phyloP scores from a whole-genome alignment of 495 filamentous ascomycete genomes.

The Astrocystis sublimbata region DNA sequence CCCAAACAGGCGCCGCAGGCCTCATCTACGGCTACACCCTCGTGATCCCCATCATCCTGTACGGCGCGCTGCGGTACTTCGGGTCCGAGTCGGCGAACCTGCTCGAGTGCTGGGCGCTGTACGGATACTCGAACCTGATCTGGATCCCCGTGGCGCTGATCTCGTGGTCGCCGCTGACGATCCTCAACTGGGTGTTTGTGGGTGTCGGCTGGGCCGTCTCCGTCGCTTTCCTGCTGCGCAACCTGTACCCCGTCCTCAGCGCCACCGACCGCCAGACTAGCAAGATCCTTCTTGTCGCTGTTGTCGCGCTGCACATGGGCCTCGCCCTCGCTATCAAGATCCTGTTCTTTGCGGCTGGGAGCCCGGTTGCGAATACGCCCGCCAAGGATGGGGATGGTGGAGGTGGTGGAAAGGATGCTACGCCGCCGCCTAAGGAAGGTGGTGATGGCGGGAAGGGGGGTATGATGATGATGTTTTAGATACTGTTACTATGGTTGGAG shows the following conservation, averaged over 20 bases:
- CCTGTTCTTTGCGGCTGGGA: slow-evolving; percentile 87
- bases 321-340: slow-evolving; percentile 92
- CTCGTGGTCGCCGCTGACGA: slow-evolving; percentile 77
- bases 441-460: slow-evolving; percentile 6
- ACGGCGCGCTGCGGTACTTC: slow-evolving; percentile 91
- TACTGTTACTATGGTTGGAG: background rate
- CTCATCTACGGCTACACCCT: slow-evolving; percentile 92
- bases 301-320: slow-evolving; percentile 82
- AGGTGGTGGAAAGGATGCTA: background rate
- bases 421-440: slow-evolving; percentile 8
- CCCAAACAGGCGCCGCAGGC: slow-evolving; percentile 70
- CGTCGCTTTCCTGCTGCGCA: slow-evolving; percentile 84
- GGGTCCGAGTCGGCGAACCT: slow-evolving; percentile 84
- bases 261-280: slow-evolving; percentile 90
- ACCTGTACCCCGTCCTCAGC: slow-evolving; percentile 89
- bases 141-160: slow-evolving; percentile 96
- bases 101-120: slow-evolving; percentile 90
- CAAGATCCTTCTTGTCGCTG: slow-evolving; percentile 80
- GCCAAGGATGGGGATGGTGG: background rate
- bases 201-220: slow-evolving; percentile 84
- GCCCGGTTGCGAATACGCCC: slow-evolving; percentile 56
- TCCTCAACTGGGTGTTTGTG: slow-evolving; percentile 93
- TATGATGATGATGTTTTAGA: slow-evolving; percentile 29
- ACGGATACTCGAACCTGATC: slow-evolving; percentile 92
- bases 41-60: slow-evolving; percentile 78